These are phyloP conservation scores for Blastocystis sp. DNA, from an alignment of 352 stramenopile species.

Conservation along the genomic window DNA sequence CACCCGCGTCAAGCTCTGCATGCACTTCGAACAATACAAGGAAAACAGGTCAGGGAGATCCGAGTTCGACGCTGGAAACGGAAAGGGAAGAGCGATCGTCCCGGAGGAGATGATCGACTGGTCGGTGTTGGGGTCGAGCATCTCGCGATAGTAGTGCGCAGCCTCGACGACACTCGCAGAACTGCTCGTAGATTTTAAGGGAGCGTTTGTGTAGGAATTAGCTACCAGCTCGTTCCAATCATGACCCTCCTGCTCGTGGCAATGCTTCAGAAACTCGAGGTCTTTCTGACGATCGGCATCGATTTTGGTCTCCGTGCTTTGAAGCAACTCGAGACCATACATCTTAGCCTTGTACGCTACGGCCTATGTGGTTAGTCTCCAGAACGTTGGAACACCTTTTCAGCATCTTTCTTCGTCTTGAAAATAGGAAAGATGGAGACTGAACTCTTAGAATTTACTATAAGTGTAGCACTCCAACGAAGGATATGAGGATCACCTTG, in stretches of 20 bases:
- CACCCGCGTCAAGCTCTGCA: constrained; percentile 14
- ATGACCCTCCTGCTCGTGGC: neutral
- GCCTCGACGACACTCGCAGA: neutral
- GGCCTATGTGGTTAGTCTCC: neutral
- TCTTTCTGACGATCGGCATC: neutral
- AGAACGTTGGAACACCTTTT: neutral
- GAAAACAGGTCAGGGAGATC: neutral
- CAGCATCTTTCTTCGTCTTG: constrained; percentile 8
- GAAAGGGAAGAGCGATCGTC: neutral
- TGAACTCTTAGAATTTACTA: neutral
- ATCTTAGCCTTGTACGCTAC: neutral
- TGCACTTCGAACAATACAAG: neutral
- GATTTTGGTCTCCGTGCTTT: neutral
- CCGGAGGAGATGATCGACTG: neutral
- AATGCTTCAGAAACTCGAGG: neutral
- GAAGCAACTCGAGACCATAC: neutral
- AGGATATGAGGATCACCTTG: neutral
- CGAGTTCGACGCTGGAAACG: neutral
- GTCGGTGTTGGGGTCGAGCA: neutral
- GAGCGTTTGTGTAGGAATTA: neutral
- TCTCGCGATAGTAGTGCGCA: neutral
- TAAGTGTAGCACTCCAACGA: neutral
- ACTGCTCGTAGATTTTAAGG: neutral
- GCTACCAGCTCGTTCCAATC: neutral
- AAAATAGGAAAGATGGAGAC: constrained; percentile 33